These are phyloP conservation scores for Umbelopsis sp. DNA, from an alignment of 192 early-diverging fungal species.

Conservation along the genomic window DNA sequence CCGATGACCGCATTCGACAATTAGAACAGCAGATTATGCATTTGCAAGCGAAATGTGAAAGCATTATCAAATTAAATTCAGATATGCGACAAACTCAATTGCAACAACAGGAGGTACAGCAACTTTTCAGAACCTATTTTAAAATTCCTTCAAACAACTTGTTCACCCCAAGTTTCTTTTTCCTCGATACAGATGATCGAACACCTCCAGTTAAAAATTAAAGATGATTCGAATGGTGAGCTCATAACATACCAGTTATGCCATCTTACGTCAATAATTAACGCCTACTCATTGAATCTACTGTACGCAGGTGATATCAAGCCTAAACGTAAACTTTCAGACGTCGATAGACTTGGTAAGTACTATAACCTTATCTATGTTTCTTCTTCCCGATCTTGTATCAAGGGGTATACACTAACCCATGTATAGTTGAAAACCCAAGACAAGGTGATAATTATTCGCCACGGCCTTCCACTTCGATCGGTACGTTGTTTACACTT, in stretches of 20 bases:
- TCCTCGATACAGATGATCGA: background rate
- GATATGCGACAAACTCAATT: conserved; percentile 1
- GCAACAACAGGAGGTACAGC: conserved; percentile 4
- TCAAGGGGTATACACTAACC: no score
- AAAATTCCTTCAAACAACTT: no score
- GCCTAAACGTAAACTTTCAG: background rate
- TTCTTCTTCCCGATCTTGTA: no score
- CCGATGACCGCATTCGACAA: background rate
- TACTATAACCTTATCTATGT: no score
- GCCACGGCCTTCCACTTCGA: no score
- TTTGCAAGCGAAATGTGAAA: conserved; percentile 5
- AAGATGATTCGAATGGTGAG: background rate
- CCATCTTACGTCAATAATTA: background rate
- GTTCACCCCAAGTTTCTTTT: no score
- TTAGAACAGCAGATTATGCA: conserved; percentile 1
- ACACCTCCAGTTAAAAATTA: background rate
- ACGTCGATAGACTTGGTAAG: conserved; percentile 2
- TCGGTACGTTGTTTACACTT: no score
- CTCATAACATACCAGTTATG: background rate
- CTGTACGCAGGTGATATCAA: background rate
- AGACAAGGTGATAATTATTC: no score
- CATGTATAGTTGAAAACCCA: background rate
- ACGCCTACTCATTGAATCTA: no score
- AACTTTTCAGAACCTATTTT: background rate
- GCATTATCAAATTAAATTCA: conserved; percentile 1